Percentiles rank a stretch among this genome's conserved stretches.
phyloP scores from a whole-genome alignment of 345 rosid genomes.

The Hypericum androsaemum region DNA sequence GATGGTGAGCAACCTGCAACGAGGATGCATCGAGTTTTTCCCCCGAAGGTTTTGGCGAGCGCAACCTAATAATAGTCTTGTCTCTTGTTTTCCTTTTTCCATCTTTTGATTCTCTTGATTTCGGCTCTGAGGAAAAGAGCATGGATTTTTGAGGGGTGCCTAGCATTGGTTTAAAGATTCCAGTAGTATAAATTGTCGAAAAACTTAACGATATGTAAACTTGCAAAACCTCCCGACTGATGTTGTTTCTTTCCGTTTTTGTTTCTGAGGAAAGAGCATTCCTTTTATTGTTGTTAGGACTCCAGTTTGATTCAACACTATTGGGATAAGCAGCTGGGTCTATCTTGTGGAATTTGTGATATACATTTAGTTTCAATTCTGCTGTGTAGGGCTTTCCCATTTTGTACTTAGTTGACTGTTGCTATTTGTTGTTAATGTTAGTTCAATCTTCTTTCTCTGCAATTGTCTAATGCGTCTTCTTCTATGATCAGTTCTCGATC shows the following conservation, averaged over 20 bases:
- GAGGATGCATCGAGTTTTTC: slow-evolving; percentile 15
- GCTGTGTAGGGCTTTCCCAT: neutral
- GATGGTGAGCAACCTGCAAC: slow-evolving; percentile 41
- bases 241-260: slow-evolving; percentile 3
- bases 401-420: neutral
- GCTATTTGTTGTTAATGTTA: neutral
- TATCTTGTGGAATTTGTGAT: no score
- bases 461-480: no score
- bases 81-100: slow-evolving; percentile 6
- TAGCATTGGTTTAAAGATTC: slow-evolving; percentile 22
- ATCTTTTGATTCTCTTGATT: slow-evolving; percentile 15
- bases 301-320: slow-evolving; percentile 19
- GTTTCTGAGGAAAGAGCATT: slow-evolving; percentile 19
- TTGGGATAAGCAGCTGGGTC: slow-evolving; percentile 12
- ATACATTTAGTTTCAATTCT: neutral
- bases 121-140: slow-evolving; percentile 32
- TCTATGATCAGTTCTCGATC: no score
- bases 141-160: slow-evolving; percentile 27
- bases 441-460: no score
- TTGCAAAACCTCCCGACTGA: slow-evolving; percentile 3
- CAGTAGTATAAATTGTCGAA: slow-evolving; percentile 22
- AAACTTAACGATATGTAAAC: slow-evolving; percentile 27
- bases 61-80: slow-evolving; percentile 32
- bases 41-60: slow-evolving; percentile 18
- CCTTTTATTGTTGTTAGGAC: slow-evolving; percentile 18